phyloP scores from a whole-genome alignment of 176 grass and related monocot genomes.

The Zoysia japonica region DNA sequence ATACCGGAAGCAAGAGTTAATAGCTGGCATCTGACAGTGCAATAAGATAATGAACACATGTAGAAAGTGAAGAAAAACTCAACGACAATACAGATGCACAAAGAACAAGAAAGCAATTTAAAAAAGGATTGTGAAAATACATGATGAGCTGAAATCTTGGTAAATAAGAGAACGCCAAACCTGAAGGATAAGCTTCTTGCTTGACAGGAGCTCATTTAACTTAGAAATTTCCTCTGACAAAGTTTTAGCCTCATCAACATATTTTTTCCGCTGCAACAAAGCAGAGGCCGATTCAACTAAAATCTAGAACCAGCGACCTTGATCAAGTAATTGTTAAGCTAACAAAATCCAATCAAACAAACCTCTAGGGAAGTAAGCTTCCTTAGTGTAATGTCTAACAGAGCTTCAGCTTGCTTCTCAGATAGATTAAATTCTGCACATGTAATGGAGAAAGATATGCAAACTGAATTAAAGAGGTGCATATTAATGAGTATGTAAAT shows the following conservation, averaged over 20 bases:
- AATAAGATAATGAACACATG: slow-evolving; percentile 17
- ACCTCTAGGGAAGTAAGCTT: slow-evolving; percentile 96
- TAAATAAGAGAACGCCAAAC: slow-evolving; percentile 43
- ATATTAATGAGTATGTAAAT: neutral
- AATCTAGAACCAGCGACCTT: neutral
- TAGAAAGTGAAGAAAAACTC: neutral
- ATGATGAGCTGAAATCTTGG: neutral
- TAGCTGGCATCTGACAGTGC: slow-evolving; percentile 13
- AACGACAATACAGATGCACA: neutral
- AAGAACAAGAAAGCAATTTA: neutral
- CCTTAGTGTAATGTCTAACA: slow-evolving; percentile 88
- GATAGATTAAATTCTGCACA: slow-evolving; percentile 73
- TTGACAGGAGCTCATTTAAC: slow-evolving; percentile 89
- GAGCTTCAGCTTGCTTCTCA: slow-evolving; percentile 87
- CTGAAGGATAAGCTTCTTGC: slow-evolving; percentile 90
- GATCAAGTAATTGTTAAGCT: neutral
- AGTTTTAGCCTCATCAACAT: slow-evolving; percentile 79
- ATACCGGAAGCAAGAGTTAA: slow-evolving; percentile 36
- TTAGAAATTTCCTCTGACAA: slow-evolving; percentile 72
- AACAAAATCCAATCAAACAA: slow-evolving; percentile 27
- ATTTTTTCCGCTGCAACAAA: slow-evolving; percentile 81
- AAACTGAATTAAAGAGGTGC: neutral
- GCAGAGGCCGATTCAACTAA: slow-evolving; percentile 22
- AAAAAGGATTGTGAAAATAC: slow-evolving; percentile 27
- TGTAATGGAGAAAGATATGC: slow-evolving; percentile 34